Conservation (phyloP, 208 protist genomes). For the Trypanosoma cruzi region DNA sequence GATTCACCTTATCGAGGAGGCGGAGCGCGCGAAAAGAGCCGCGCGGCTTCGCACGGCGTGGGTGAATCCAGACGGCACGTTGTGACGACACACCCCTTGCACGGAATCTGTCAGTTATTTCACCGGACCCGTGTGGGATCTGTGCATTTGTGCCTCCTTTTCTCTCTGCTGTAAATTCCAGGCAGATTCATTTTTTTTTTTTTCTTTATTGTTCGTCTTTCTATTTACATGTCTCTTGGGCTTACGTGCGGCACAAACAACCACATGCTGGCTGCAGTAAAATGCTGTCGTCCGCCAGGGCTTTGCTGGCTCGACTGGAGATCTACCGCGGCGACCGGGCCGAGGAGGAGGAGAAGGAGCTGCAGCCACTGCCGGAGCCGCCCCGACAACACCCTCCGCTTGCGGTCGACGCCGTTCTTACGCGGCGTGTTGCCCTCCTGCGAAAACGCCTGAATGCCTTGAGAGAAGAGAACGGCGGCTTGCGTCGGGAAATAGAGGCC, state of each 20-base stretch:
- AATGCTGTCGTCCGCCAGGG: background rate
- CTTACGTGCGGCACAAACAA: background rate
- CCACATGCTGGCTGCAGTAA: background rate
- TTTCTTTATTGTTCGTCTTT: background rate
- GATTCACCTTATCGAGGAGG: conserved; percentile 12
- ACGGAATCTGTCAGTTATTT: background rate
- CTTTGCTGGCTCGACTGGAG: conserved; percentile 9
- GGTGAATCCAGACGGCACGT: conserved; percentile 29
- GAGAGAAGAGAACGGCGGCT: conserved; percentile 1
- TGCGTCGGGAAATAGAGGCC: background rate
- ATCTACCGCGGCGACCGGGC: conserved; percentile 5
- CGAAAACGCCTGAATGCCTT: background rate
- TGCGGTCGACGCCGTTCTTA: background rate
- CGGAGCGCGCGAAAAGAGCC: background rate
- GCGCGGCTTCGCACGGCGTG: conserved; percentile 18
- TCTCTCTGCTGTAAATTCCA: background rate
- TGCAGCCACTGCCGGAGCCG: background rate
- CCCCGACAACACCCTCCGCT: conserved; percentile 4
- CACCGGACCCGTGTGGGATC: background rate
- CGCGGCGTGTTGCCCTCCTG: background rate
- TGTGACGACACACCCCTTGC: conserved; percentile 1
- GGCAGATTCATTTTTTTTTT: background rate
- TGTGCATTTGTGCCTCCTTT: background rate
- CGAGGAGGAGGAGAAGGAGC: background rate
- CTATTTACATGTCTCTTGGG: background rate